These are phyloP conservation scores for Ascochyta lentis DNA, from an alignment of 2,329 filamentous ascomycete species.

Conservation along the genomic window DNA sequence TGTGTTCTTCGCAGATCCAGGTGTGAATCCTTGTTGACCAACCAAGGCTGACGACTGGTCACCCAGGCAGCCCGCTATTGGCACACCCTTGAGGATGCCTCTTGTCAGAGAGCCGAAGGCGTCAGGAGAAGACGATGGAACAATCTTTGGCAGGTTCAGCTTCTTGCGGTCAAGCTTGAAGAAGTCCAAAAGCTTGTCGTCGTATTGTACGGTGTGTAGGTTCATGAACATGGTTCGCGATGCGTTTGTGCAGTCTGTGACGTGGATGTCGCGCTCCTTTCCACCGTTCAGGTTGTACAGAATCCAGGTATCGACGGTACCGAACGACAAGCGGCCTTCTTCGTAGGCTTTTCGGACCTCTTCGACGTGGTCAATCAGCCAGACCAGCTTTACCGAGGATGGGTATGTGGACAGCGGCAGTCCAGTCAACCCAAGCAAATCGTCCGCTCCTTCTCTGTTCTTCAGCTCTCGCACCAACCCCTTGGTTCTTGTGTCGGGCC, in stretches of 20 bases:
- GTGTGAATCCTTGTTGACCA: conserved; percentile 82
- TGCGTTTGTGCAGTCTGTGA: conserved; percentile 88
- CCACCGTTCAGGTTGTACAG: conserved; percentile 84
- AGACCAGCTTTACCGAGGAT: conserved; percentile 82
- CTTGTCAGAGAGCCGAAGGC: conserved; percentile 72
- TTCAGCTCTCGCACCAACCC: conserved; percentile 80
- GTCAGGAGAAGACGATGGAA: conserved; percentile 76
- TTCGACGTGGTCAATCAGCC: conserved; percentile 77
- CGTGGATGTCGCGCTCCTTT: conserved; percentile 69
- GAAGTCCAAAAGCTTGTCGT: conserved; percentile 76
- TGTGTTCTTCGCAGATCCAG: conserved; percentile 87
- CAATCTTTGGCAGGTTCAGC: conserved; percentile 79
- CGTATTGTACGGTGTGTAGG: conserved; percentile 74
- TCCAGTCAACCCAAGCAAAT: conserved; percentile 74
- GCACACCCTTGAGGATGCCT: conserved; percentile 72
- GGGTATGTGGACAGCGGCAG: conserved; percentile 88
- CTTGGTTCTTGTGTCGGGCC: conserved; percentile 82
- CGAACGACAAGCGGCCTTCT: conserved; percentile 77
- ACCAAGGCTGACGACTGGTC: conserved; percentile 88
- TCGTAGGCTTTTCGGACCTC: conserved; percentile 77
- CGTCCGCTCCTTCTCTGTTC: conserved; percentile 68
- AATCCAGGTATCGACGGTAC: conserved; percentile 88
- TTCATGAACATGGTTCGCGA: conserved; percentile 91
- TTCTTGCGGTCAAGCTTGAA: conserved; percentile 78
- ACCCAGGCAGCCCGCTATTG: conserved; percentile 83